These are phyloP conservation scores for Colletotrichum sojae DNA, from an alignment of 2,329 filamentous ascomycete species.

Conservation along the genomic window DNA sequence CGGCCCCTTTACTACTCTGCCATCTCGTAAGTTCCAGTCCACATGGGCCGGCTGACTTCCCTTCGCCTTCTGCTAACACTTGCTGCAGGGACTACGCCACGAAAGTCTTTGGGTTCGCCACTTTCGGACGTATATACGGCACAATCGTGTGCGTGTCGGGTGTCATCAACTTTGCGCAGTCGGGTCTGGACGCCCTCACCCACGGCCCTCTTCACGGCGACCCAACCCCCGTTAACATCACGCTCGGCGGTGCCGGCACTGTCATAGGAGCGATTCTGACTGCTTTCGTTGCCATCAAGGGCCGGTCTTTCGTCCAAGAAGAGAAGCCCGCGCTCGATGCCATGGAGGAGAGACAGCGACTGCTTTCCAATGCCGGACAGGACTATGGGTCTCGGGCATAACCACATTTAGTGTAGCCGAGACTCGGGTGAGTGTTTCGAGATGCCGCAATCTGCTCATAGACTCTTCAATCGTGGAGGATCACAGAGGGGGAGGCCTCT, in stretches of 20 bases:
- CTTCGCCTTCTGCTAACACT: not conserved
- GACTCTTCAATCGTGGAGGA: not conserved
- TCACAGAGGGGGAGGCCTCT: too few relatives aligned
- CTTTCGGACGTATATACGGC: constrained; percentile 85
- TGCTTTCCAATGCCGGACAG: constrained; percentile 17
- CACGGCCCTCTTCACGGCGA: constrained; percentile 73
- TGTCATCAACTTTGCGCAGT: constrained; percentile 79
- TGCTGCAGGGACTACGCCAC: constrained; percentile 74
- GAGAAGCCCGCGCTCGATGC: constrained; percentile 32
- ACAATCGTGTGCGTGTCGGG: constrained; percentile 81
- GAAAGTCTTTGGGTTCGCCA: constrained; percentile 87
- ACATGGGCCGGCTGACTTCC: fast-evolving
- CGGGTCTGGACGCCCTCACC: constrained; percentile 77
- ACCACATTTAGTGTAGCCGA: not conserved
- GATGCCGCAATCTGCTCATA: not conserved
- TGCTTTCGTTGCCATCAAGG: constrained; percentile 61
- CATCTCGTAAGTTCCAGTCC: constrained; percentile 66
- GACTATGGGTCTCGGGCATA: constrained; percentile 22
- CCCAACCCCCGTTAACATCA: constrained; percentile 75
- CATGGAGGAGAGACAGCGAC: constrained; percentile 26
- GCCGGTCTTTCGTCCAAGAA: constrained; percentile 28
- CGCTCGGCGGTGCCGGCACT: constrained; percentile 67
- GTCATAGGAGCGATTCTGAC: constrained; percentile 70
- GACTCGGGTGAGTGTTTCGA: not conserved
- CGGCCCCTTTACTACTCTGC: constrained; percentile 84